A percentile compares a stretch with the other conserved stretches of the same genome.
phyloP scores from a whole-genome alignment of 108 stramenopile genomes.

The Nannochloropsis salina region DNA sequence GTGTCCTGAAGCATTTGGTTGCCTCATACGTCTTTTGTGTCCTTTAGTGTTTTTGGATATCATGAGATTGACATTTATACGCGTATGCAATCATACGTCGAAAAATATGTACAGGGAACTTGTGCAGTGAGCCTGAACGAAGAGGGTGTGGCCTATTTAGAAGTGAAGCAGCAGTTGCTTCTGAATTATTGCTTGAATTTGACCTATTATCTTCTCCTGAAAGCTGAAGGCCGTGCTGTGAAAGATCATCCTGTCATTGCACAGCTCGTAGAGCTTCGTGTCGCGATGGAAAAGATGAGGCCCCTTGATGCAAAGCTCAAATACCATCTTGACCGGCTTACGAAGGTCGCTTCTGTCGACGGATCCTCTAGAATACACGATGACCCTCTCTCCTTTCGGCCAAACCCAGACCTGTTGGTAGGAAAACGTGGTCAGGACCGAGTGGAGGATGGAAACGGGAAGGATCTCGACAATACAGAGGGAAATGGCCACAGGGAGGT shows the following conservation, averaged over 20 bases:
- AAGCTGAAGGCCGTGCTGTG: conserved; percentile 51
- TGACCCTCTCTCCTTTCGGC: conserved; percentile 9
- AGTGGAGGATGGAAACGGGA: conserved; percentile 30
- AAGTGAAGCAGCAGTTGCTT: conserved; percentile 54
- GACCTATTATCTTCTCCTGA: conserved; percentile 58
- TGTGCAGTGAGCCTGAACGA: conserved; percentile 23
- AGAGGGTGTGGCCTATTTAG: conserved; percentile 39
- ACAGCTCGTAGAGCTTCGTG: conserved; percentile 50
- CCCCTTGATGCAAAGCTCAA: conserved; percentile 52
- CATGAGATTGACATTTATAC: no score
- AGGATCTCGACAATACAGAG: conserved; percentile 16
- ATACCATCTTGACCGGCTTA: conserved; percentile 52
- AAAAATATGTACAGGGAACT: no score
- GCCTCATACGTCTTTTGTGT: no score
- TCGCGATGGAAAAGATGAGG: conserved; percentile 49
- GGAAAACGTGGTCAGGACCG: conserved; percentile 25
- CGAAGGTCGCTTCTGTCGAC: conserved; percentile 34
- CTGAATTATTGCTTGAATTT: conserved; percentile 54
- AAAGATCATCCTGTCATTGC: conserved; percentile 53
- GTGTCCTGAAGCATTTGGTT: not conserved
- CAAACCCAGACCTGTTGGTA: conserved; percentile 30
- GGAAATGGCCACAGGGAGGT: not conserved
- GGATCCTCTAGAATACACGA: not conserved
- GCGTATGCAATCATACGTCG: no score
- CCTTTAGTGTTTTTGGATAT: no score